Evolutionary conservation across 2,329 filamentous ascomycete genomes (phyloP), one percentile per base, ranked within the genome.

Genomic region (Calonectria hongkongensis): DNA sequence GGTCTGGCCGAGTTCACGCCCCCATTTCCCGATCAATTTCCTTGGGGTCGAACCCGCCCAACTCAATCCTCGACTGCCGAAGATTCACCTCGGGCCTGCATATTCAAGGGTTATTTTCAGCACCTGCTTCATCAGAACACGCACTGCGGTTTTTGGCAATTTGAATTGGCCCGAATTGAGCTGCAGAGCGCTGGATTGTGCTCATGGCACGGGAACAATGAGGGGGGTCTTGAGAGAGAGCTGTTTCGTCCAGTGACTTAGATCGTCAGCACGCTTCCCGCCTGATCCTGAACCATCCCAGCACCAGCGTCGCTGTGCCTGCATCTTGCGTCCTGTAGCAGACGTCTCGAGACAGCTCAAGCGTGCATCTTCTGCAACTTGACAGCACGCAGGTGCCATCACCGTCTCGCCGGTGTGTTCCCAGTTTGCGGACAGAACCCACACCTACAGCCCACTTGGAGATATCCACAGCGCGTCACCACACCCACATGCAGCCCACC

Each of bases 81-180:
- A 72, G 51, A 39, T 62, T 71, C 69, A 68, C 64, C 54, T 64
- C 21, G 45, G 50, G 66, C 63, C 63, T 63, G 43, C 69, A 67
- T 67, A 51, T 56, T 33, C 41, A 25, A 48, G 30, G 18, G 45
- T 45, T 63, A 63, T 50, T 56, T 58, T 27, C 63, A 48, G 47
- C 54, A 60, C 36, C 54, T 60, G 54, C 54, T 60, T 39, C 30
- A 60, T 18, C 54, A 25, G 33, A 41, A 41, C 54, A 36, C 54
- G 21, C 54, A 7, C 33, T 39, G 25, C 33, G 13, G 21, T 21
- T 41, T 60, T 36, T 41, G 33, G 33, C 54, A 60, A 60, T 60
- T 25, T 25, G 36, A 41, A 60, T 60, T 60, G 54, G 25, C 33
- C 25, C 33, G 15, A 25, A 60, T 60, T 60, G 33, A 15, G 27